Conservation (phyloP, 2,329 filamentous ascomycete genomes). For the Fonsecaea pedrosoi region DNA sequence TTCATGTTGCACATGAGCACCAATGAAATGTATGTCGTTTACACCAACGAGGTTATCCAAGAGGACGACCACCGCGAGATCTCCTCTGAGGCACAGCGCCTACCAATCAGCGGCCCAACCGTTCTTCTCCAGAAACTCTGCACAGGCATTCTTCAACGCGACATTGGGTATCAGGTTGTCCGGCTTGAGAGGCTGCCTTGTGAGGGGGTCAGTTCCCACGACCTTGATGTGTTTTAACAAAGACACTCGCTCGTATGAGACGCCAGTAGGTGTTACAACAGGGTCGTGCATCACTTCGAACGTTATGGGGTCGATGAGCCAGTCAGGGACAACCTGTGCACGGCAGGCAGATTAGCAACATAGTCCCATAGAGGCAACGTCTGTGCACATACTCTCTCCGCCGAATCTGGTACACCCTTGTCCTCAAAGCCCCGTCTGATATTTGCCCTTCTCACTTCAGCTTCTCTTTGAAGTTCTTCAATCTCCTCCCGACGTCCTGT, state of each 20-base stretch:
- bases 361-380: neutral
- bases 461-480: slow-evolving; percentile 61
- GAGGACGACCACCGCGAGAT: neutral
- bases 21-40: neutral
- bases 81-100: slow-evolving; percentile 14
- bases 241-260: slow-evolving; percentile 85
- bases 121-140: slow-evolving; percentile 83
- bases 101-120: slow-evolving; percentile 94
- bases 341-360: neutral
- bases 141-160: slow-evolving; percentile 78
- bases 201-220: slow-evolving; percentile 79
- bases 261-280: slow-evolving; percentile 72
- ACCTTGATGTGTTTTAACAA: slow-evolving; percentile 85
- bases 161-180: slow-evolving; percentile 81
- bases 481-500: slow-evolving; percentile 73
- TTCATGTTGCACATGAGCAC: neutral
- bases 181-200: slow-evolving; percentile 72
- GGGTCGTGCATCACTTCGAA: slow-evolving; percentile 61
- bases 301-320: slow-evolving; percentile 57
- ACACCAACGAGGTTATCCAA: neutral
- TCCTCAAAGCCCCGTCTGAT: slow-evolving; percentile 53
- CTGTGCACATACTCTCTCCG: slow-evolving; percentile 48
- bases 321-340: slow-evolving; percentile 54
- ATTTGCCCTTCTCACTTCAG: slow-evolving; percentile 55
- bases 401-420: slow-evolving; percentile 50